Conservation (phyloP, 441 rosid species). For the Oxalis stricta region DNA sequence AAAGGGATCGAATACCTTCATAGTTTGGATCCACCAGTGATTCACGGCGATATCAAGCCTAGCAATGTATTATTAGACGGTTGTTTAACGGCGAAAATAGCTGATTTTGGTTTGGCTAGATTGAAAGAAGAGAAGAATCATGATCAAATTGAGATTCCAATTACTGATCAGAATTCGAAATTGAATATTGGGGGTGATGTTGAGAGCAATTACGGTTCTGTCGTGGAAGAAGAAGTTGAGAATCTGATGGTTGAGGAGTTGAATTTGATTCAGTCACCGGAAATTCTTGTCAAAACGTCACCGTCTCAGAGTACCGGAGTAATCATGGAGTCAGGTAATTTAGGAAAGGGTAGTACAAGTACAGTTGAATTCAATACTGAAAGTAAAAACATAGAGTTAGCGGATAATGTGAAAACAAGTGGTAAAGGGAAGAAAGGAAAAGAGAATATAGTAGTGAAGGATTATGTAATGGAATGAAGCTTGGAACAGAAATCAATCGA, state of each 20-base stretch:
- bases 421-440: constrained; percentile 46
- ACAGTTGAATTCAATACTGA: too few relatives aligned
- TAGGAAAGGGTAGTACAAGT: too few relatives aligned
- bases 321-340: too few relatives aligned
- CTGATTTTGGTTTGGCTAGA: constrained; percentile 82
- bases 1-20: constrained; percentile 61
- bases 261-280: constrained; percentile 49
- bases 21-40: constrained; percentile 46
- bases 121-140: constrained; percentile 27
- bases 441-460: constrained; percentile 33
- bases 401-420: constrained; percentile 13
- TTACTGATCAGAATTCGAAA: constrained; percentile 21
- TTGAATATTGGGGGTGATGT: constrained; percentile 20
- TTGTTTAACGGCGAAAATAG: constrained; percentile 49
- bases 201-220: constrained; percentile 51
- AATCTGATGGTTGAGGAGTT: constrained; percentile 57
- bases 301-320: constrained; percentile 26
- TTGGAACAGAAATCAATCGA: constrained; percentile 66
- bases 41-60: constrained; percentile 81
- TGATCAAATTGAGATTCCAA: constrained; percentile 18
- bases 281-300: constrained; percentile 14
- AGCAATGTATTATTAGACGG: constrained; percentile 66
- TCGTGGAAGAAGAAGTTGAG: constrained; percentile 50
- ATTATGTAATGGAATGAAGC: constrained; percentile 88
- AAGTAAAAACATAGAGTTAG: constrained; percentile 9